Evolutionary conservation across 176 grass and related monocot species (phyloP).

Genomic region (Canna indica): DNA sequence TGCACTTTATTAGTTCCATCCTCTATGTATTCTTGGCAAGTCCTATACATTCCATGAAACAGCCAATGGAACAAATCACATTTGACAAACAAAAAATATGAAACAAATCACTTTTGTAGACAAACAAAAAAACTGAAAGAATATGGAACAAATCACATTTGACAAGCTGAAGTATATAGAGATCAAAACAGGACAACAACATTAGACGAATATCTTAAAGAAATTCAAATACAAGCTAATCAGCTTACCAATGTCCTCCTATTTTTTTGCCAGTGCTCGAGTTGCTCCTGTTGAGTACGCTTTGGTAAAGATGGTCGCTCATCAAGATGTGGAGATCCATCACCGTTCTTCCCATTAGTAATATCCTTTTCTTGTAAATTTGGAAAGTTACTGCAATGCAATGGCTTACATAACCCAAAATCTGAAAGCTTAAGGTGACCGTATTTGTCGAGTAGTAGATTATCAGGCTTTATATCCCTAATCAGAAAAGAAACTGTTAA

Average conservation of each 20-base stretch:
- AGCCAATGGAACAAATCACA: no score
- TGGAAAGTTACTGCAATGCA: slow-evolving; percentile 24
- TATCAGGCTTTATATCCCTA: slow-evolving; percentile 54
- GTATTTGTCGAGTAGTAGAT: slow-evolving; percentile 36
- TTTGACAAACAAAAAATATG: no score
- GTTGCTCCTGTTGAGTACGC: slow-evolving; percentile 17
- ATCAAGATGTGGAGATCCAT: slow-evolving; percentile 16
- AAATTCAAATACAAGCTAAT: neutral
- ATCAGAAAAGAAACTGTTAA: slow-evolving; percentile 19
- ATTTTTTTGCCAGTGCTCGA: slow-evolving; percentile 18
- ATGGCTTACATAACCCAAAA: slow-evolving; percentile 43
- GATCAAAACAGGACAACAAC: no score
- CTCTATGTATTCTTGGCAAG: no score
- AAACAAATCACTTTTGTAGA: no score
- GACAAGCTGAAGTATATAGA: no score
- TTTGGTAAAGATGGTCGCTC: slow-evolving; percentile 16
- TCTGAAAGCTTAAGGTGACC: slow-evolving; percentile 48
- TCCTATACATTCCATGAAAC: no score
- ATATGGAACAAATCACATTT: no score
- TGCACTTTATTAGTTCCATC: no score
- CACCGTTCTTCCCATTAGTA: slow-evolving; percentile 19
- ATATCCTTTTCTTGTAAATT: slow-evolving; percentile 48
- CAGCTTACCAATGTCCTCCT: slow-evolving; percentile 19
- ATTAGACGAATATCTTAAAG: neutral
- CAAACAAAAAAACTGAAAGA: no score